Percentiles rank a stretch among this genome's conserved stretches.
phyloP scores from a whole-genome alignment of 108 stramenopile genomes.

The Nannochloropsis gaditana region DNA sequence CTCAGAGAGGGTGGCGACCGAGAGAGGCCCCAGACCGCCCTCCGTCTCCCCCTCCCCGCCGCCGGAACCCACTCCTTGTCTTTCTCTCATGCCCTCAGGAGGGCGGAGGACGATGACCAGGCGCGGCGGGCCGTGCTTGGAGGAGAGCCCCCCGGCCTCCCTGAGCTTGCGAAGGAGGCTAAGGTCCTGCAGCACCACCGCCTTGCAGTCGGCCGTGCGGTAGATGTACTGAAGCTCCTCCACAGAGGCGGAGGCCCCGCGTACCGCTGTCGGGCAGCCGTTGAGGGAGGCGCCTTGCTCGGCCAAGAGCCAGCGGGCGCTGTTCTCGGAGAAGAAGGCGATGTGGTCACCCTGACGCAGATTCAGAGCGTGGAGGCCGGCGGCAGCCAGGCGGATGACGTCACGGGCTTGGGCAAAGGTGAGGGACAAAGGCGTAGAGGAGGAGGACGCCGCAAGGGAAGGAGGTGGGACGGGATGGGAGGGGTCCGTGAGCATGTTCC shows the following conservation, averaged over 20 bases:
- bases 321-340: constrained; percentile 6
- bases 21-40: background rate
- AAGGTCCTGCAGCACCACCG: background rate
- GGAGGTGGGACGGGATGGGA: background rate
- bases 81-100: background rate
- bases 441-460: background rate
- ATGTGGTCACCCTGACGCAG: background rate
- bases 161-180: background rate
- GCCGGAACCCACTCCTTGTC: too few species aligned
- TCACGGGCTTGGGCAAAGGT: constrained; percentile 5
- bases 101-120: background rate
- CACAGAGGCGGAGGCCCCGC: background rate
- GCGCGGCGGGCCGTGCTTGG: background rate
- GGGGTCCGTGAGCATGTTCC: background rate
- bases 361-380: background rate
- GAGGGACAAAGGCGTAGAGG: background rate
- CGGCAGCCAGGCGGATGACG: background rate
- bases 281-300: background rate
- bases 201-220: background rate
- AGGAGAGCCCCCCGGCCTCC: background rate
- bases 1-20: background rate
- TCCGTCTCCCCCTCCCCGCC: background rate
- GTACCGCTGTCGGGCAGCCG: background rate
- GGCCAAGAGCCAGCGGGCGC: background rate
- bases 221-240: constrained; percentile 20